Base-by-base conservation (phyloP, 176 grass and related monocot species). In the Aegilops speltoides region DNA sequence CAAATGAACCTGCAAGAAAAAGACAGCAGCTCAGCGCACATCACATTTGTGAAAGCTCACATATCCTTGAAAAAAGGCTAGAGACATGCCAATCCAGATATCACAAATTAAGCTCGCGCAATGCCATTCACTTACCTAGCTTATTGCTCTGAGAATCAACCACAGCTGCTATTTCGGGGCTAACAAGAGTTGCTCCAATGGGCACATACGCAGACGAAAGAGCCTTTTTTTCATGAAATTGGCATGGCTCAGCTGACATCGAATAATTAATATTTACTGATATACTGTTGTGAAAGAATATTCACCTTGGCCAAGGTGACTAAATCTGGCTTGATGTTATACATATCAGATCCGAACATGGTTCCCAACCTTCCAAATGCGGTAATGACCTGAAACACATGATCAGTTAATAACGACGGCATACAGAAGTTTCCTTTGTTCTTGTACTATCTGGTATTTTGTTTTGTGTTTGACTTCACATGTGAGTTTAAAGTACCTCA, bases 301-400 rank as follows among this genome's bases (percentile, higher is more conserved):
- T 37, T 92, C 73, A 98, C 97, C 85, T 99, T 99, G 65, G 94
- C 97, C 8, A 96, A 78, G 17, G 97, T 91, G 59, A 99, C 97
- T 33, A 99, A 80, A 91, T 99, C 97, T 19, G 97, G 94, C 68
- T 93, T 86, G 79, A 99, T 96, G 31, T 96, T 80, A 67, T 78
- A 99, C 87, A 93, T 94, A 83, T 99, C 94, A 81, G 65, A 96
- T 64, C 97, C 97, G 76, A 99, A 99, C 97, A 99, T 96, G 61
- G 87, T 96, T 45, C 97, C 97, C 77, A 99, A 79, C 57, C 97
- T 99, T 90, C 94, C 97, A 89, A 99, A 99, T 79, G 97, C 97
- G 23, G 97, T 99, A 72, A 99, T 94, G 57, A 99, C 97, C 97
- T 99, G 73, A 25, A 71, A 88, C 64, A 60, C 17, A 92, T 41